Conservation (phyloP, 1,139 yeast species). For the Petasospora fabianii region DNA sequence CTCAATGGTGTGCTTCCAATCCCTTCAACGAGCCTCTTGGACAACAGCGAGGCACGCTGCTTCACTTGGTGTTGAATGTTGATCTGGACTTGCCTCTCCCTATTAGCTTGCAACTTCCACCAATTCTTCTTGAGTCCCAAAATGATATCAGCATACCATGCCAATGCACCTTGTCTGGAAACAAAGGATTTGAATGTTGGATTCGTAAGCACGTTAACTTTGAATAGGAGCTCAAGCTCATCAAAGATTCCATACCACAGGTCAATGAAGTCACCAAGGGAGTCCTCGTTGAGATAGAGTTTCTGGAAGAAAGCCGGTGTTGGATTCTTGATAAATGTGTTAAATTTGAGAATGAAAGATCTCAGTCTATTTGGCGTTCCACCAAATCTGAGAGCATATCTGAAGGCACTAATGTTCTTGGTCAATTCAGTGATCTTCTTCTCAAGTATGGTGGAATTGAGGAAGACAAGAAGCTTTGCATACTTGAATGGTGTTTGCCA, state of each 20-base stretch:
- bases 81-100: slow-evolving; percentile 39
- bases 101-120: slow-evolving; percentile 36
- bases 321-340: slow-evolving; percentile 14
- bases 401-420: slow-evolving; percentile 51
- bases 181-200: slow-evolving; percentile 36
- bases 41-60: slow-evolving; percentile 29
- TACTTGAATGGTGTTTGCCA: slow-evolving; percentile 25
- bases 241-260: slow-evolving; percentile 64
- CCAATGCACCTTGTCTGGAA: slow-evolving; percentile 51
- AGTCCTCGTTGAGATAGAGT: slow-evolving; percentile 39
- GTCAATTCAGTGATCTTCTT: slow-evolving; percentile 44
- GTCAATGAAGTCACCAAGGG: slow-evolving; percentile 46
- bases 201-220: slow-evolving; percentile 47
- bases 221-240: slow-evolving; percentile 53
- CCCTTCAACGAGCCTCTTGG: slow-evolving; percentile 23
- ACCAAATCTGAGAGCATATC: slow-evolving; percentile 71
- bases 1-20: slow-evolving; percentile 29
- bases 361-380: slow-evolving; percentile 59
- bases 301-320: slow-evolving; percentile 20
- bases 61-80: slow-evolving; percentile 33
- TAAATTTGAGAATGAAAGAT: slow-evolving; percentile 24
- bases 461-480: slow-evolving; percentile 25
- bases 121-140: slow-evolving; percentile 49
- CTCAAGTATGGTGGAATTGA: slow-evolving; percentile 30
- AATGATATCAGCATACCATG: slow-evolving; percentile 64